These are phyloP conservation scores for Citeromyces matritensis DNA, from an alignment of 805 yeast genomes.

Conservation along the genomic window DNA sequence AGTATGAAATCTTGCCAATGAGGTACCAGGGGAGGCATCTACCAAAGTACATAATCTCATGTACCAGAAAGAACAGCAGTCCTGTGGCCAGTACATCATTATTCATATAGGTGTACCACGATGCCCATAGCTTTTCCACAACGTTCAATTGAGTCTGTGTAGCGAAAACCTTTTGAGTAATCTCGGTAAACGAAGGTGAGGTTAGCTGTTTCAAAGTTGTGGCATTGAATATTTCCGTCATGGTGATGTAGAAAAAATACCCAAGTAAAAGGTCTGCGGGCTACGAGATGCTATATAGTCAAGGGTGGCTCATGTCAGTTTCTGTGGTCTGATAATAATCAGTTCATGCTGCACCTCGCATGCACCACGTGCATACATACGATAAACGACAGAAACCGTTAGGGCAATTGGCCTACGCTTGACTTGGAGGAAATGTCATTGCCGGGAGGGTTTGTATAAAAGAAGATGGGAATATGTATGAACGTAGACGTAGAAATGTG, in stretches of 20 bases:
- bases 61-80: slow-evolving; percentile 34
- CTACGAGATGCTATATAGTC: no score
- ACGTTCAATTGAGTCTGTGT: slow-evolving; percentile 25
- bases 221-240: slow-evolving; percentile 17
- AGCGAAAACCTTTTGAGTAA: slow-evolving; percentile 18
- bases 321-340: no score
- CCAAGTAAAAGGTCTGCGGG: no score
- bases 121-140: slow-evolving; percentile 35
- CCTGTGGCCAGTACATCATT: slow-evolving; percentile 47
- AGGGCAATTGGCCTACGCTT: no score
- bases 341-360: no score
- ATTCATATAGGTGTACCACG: slow-evolving; percentile 37
- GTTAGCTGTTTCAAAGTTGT: slow-evolving; percentile 10
- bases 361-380: no score
- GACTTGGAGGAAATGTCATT: no score
- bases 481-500: no score
- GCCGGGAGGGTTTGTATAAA: no score
- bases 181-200: slow-evolving; percentile 15
- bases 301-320: no score
- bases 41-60: slow-evolving; percentile 42
- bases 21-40: slow-evolving; percentile 46
- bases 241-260: slow-evolving; percentile 1
- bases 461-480: no score
- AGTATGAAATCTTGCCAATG: slow-evolving; percentile 35
- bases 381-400: no score